Percentiles rank a stretch among this genome's conserved stretches.
phyloP scores from a whole-genome alignment of 495 filamentous ascomycete genomes.

The Physcia stellaris region DNA sequence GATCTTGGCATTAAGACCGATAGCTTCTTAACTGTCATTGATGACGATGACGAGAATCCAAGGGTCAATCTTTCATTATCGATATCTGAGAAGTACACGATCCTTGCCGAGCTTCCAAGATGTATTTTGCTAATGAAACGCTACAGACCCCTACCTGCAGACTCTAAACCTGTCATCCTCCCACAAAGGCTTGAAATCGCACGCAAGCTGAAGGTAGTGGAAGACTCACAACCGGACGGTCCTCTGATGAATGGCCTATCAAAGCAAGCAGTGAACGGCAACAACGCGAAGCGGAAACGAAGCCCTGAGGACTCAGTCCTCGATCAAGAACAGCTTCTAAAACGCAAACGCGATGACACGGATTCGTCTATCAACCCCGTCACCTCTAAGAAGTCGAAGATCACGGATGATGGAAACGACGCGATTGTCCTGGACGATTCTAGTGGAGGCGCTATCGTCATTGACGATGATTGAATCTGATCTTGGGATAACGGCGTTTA shows the following conservation, averaged over 20 bases:
- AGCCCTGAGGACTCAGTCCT: conserved; percentile 28
- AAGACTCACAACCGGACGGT: conserved; percentile 7
- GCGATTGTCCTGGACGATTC: conserved; percentile 41
- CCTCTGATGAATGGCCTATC: conserved; percentile 12
- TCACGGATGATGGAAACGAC: conserved; percentile 22
- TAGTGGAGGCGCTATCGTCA: conserved; percentile 54
- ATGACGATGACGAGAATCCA: conserved; percentile 70
- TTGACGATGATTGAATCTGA: conserved; percentile 48
- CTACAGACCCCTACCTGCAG: conserved; percentile 20
- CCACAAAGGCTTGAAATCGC: conserved; percentile 35
- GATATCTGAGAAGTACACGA: conserved; percentile 35
- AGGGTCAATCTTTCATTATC: conserved; percentile 70
- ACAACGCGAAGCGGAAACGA: conserved; percentile 28
- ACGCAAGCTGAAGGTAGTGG: conserved; percentile 29
- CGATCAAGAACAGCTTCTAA: conserved; percentile 26
- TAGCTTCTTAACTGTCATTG: conserved; percentile 69
- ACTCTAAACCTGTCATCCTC: conserved; percentile 30
- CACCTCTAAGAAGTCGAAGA: too few species aligned
- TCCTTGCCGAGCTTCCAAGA: not conserved
- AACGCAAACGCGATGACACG: conserved; percentile 26
- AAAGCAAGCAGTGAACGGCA: conserved; percentile 4
- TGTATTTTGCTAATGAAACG: conserved; percentile 12
- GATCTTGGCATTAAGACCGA: conserved; percentile 64
- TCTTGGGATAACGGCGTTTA: not conserved
- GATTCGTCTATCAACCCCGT: too few species aligned